These are phyloP conservation scores for Kwoniella shivajii DNA, from an alignment of 1,284 basidiomycete species.

Conservation along the genomic window DNA sequence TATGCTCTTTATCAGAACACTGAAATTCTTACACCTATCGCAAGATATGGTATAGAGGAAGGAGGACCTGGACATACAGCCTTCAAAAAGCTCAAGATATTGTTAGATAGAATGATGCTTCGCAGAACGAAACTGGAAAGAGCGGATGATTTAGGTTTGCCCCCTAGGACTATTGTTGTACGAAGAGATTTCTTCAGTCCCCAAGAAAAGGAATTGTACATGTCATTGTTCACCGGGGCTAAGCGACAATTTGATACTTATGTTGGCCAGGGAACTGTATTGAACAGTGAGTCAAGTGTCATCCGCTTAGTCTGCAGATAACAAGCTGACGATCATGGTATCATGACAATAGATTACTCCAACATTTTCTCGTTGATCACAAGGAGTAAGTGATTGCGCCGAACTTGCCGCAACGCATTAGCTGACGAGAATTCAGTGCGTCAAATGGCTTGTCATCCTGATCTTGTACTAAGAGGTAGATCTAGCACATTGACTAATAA, in stretches of 20 bases:
- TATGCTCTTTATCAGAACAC: conserved; percentile 80
- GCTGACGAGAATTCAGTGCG: conserved; percentile 60
- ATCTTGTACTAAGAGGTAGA: conserved; percentile 77
- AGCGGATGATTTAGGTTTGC: conserved; percentile 96
- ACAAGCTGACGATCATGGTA: no score
- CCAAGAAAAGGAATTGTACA: conserved; percentile 94
- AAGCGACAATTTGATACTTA: conserved; percentile 91
- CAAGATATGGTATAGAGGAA: conserved; percentile 67
- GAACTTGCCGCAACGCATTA: no score
- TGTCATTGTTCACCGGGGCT: conserved; percentile 87
- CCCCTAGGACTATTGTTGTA: conserved; percentile 87
- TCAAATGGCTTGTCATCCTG: conserved; percentile 90
- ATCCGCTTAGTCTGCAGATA: no score
- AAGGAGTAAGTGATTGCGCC: conserved; percentile 52
- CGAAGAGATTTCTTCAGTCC: conserved; percentile 92
- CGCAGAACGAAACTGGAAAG: conserved; percentile 74
- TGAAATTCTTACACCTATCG: conserved; percentile 91
- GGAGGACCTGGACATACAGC: conserved; percentile 72
- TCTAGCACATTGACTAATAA: conserved; percentile 73
- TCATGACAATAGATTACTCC: conserved; percentile 89
- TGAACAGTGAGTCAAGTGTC: conserved; percentile 77
- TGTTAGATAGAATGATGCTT: conserved; percentile 96
- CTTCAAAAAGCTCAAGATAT: conserved; percentile 85
- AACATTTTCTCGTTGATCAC: conserved; percentile 76
- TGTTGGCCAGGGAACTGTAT: conserved; percentile 82